phyloP scores from a whole-genome alignment of 805 yeast genomes.

The Citeromyces matritensis region DNA sequence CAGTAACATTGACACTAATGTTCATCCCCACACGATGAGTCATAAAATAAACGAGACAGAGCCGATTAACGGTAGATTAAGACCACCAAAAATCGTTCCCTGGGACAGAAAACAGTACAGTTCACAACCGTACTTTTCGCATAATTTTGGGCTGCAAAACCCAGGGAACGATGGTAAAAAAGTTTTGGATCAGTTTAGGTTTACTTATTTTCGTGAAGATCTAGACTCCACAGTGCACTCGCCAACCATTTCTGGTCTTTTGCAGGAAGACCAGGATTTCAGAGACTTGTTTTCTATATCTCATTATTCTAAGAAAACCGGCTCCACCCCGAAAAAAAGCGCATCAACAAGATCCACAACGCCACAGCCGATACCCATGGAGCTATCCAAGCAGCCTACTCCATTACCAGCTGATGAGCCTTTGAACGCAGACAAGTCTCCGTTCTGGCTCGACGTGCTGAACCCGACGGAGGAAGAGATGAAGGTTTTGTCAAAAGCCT shows the following conservation, averaged over 20 bases:
- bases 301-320: slow-evolving; percentile 11
- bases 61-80: slow-evolving; percentile 42
- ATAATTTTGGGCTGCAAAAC: slow-evolving; percentile 3
- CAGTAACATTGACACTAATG: slow-evolving; percentile 12
- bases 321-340: neutral
- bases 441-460: slow-evolving; percentile 88
- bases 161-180: slow-evolving; percentile 3
- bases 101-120: slow-evolving; percentile 33
- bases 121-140: slow-evolving; percentile 6
- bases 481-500: slow-evolving; percentile 80
- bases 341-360: neutral
- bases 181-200: slow-evolving; percentile 42
- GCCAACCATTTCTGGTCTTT: slow-evolving; percentile 70
- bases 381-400: neutral
- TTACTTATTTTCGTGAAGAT: slow-evolving; percentile 87
- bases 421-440: slow-evolving; percentile 21
- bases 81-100: slow-evolving; percentile 66
- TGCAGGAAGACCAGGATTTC: slow-evolving; percentile 37
- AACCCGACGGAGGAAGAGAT: slow-evolving; percentile 95
- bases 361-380: too few relatives aligned
- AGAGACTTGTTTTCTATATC: slow-evolving; percentile 45
- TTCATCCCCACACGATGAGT: slow-evolving; percentile 5
- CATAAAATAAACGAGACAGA: slow-evolving; percentile 39
- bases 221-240: slow-evolving; percentile 82
- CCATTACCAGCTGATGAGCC: slow-evolving; percentile 1